Evolutionary conservation across 192 early-diverging fungal genomes (phyloP), one percentile per base, ranked within the genome.

Genomic region (Oehlia diaphana): DNA sequence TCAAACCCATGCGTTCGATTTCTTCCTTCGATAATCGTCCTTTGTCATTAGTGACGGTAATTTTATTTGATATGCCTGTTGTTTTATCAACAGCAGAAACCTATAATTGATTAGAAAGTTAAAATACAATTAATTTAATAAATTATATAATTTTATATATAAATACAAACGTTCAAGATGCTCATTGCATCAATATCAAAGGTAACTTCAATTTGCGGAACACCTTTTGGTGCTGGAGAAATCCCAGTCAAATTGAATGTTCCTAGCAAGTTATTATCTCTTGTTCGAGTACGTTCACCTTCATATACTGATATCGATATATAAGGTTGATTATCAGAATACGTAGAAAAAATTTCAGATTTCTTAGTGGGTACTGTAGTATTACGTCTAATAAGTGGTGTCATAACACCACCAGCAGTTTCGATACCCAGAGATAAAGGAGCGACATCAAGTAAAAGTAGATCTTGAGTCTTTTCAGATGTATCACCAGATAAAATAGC

Each of bases 221-320:
- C 86, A 78, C 88, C 89, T 82, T 91, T 90, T 72, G 94, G 93
- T 58, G 90, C 90, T 42, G 94, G 93, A 84, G 89, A 83, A 82
- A 95, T 91, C 76, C 92, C 92, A 82, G 85, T 87, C 72, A 95
- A 91, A 75, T 91, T 89, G 85, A 95, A 95, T 82, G 93, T 88
- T 81, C 94, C 94, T 78, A 95, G 91, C 81, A 90, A 88, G 92
- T 95, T 94, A 93, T 95, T 95, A 87, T 95, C 94, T 87, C 92
- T 92, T 89, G 93, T 94, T 91, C 93, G 89, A 79, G 89, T 13
- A 50, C 9, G 49, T 50, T 50, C 49, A 14, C 49, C 49, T 50
- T 50, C 49, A 50, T 50, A 50, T 13, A 13, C 49, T 50, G 8
- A 10, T 12, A 50, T 50, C 79, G 82, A 93, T 91, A 88, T 93